These are phyloP conservation scores for Odontarrhena argentea DNA, from an alignment of 345 rosid species.

Conservation along the genomic window DNA sequence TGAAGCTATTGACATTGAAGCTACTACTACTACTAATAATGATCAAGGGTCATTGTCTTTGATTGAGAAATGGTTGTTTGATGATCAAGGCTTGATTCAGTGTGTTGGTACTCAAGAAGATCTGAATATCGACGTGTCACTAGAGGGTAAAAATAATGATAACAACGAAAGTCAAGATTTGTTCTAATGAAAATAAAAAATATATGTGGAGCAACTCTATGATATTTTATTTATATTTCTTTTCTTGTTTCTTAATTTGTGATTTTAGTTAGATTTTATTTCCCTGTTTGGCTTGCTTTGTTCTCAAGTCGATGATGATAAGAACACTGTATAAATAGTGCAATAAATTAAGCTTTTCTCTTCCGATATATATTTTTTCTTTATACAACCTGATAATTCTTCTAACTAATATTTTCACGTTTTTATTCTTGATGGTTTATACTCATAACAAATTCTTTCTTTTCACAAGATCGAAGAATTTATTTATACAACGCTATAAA, in stretches of 20 bases:
- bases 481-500: too few species aligned
- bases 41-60: conserved; percentile 50
- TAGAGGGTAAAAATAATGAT: conserved; percentile 39
- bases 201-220: conserved; percentile 13
- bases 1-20: not conserved
- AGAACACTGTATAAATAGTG: conserved; percentile 7
- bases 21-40: conserved; percentile 16
- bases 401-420: too few species aligned
- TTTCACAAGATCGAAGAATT: too few species aligned
- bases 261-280: conserved; percentile 5
- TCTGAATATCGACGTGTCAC: conserved; percentile 43
- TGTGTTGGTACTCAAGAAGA: conserved; percentile 44
- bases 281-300: conserved; percentile 13
- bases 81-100: conserved; percentile 51
- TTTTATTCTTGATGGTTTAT: too few species aligned
- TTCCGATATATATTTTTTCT: too few species aligned
- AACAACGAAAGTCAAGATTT: conserved; percentile 27
- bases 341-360: conserved; percentile 8
- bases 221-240: not conserved
- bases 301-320: conserved; percentile 15
- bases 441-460: too few species aligned
- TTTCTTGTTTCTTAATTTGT: not conserved
- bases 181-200: conserved; percentile 32
- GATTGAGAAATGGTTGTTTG: conserved; percentile 76
- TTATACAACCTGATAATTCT: too few species aligned